These are phyloP conservation scores for Amylostereum chailletii DNA, from an alignment of 1,284 basidiomycete species.

Conservation along the genomic window DNA sequence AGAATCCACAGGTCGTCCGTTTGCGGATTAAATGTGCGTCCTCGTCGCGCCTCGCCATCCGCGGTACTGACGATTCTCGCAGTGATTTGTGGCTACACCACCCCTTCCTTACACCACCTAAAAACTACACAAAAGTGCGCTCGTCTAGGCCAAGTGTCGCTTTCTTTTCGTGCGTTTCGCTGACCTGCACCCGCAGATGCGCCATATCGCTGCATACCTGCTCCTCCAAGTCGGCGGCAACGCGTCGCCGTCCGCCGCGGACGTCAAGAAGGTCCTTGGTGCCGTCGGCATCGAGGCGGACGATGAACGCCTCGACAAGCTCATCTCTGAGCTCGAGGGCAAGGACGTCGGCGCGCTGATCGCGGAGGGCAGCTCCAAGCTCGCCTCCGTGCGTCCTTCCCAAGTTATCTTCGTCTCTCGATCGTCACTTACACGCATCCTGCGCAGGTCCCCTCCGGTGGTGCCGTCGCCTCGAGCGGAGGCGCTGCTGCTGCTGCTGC, in stretches of 20 bases:
- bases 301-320: conserved; percentile 73
- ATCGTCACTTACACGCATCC: conserved; percentile 17
- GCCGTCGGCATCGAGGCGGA: conserved; percentile 90
- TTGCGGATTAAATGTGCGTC: conserved; percentile 74
- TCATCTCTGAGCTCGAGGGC: conserved; percentile 89
- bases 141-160: conserved; percentile 4
- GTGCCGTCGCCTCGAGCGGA: conserved; percentile 53
- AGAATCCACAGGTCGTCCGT: conserved; percentile 87
- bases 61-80: conserved; percentile 9
- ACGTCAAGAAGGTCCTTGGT: conserved; percentile 85
- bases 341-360: conserved; percentile 93
- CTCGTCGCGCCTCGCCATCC: conserved; percentile 11
- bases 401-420: conserved; percentile 20
- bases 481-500: conserved; percentile 56
- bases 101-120: conserved; percentile 21
- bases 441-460: conserved; percentile 70
- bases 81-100: conserved; percentile 87
- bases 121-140: conserved; percentile 32
- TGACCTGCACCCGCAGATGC: conserved; percentile 60
- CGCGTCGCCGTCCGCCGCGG: conserved; percentile 76
- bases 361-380: conserved; percentile 86
- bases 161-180: conserved; percentile 1
- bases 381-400: conserved; percentile 76
- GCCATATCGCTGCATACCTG: conserved; percentile 96
- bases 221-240: conserved; percentile 97